Percentiles rank a stretch among this genome's conserved stretches.
Conservation (phyloP, 805 yeast genomes). For the Clavispora vitiphila region DNA sequence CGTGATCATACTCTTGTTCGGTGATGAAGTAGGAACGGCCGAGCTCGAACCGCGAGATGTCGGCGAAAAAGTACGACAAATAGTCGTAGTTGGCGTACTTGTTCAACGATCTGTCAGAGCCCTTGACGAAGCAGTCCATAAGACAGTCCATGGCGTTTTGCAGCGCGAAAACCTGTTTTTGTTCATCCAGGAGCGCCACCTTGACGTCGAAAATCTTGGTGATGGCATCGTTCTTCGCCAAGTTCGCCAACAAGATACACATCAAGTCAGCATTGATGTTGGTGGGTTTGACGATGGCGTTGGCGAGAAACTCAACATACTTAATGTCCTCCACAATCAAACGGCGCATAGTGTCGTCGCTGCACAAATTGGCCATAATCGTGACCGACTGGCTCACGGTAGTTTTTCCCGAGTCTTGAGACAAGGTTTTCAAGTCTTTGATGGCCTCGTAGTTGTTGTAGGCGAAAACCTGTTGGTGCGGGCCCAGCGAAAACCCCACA, state of each 20-base stretch:
- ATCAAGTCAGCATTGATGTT: conserved; percentile 74
- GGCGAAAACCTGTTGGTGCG: conserved; percentile 60
- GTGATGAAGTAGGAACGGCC: conserved; percentile 79
- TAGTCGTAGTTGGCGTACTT: conserved; percentile 74
- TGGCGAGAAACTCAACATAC: conserved; percentile 46
- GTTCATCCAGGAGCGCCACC: conserved; percentile 31
- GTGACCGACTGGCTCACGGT: conserved; percentile 67
- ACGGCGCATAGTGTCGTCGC: conserved; percentile 57
- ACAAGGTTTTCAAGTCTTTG: conserved; percentile 60
- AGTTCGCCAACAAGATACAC: conserved; percentile 78
- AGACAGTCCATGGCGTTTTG: conserved; percentile 65
- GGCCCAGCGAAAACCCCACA: conserved; percentile 75
- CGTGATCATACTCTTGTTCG: conserved; percentile 65
- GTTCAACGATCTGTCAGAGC: conserved; percentile 67
- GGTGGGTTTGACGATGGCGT: conserved; percentile 46
- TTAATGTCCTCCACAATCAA: conserved; percentile 60
- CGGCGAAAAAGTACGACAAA: conserved; percentile 84
- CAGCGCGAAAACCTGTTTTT: conserved; percentile 49
- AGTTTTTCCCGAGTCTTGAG: conserved; percentile 49
- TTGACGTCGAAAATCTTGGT: conserved; percentile 43
- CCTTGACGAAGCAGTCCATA: conserved; percentile 86
- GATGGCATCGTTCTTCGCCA: conserved; percentile 73
- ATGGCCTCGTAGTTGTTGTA: conserved; percentile 68
- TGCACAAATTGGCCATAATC: conserved; percentile 78
- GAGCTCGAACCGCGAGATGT: conserved; percentile 66